A percentile compares a stretch with the other conserved stretches of the same genome.
phyloP scores from a whole-genome alignment of 2,329 filamentous ascomycete genomes.

The Coniosporium tulheliwenetii region DNA sequence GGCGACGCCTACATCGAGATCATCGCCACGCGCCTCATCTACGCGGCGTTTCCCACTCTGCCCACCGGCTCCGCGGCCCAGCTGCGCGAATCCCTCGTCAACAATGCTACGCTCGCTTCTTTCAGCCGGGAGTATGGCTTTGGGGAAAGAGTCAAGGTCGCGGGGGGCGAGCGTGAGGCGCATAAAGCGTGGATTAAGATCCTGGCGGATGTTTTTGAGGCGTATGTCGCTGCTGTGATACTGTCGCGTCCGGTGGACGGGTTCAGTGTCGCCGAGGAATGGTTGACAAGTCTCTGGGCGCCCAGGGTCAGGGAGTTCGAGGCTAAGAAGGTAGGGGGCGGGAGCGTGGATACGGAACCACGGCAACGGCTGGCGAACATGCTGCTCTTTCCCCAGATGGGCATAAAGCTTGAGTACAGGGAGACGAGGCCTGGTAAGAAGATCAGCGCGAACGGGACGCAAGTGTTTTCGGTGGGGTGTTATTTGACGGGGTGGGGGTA shows the following conservation, averaged over 20 bases:
- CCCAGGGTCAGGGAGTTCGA: slow-evolving; percentile 37
- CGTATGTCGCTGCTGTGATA: slow-evolving; percentile 70
- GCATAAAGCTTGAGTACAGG: slow-evolving; percentile 22
- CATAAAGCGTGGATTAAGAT: slow-evolving; percentile 39
- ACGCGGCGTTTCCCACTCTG: slow-evolving; percentile 50
- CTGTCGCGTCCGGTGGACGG: slow-evolving; percentile 51
- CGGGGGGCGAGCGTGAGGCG: slow-evolving; percentile 10
- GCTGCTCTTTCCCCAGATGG: slow-evolving; percentile 14
- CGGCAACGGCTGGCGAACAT: slow-evolving; percentile 7
- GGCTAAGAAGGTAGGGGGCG: slow-evolving; percentile 4
- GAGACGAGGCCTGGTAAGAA: slow-evolving; percentile 38
- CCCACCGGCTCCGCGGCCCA: slow-evolving; percentile 56
- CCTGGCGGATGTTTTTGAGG: slow-evolving; percentile 77
- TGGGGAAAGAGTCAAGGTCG: slow-evolving; percentile 44
- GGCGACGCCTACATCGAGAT: slow-evolving; percentile 78
- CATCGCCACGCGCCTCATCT: slow-evolving; percentile 61
- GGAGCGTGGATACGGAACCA: slow-evolving; percentile 20
- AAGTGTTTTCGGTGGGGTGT: slow-evolving; percentile 46
- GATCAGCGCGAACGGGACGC: slow-evolving; percentile 37
- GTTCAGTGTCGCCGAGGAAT: slow-evolving; percentile 43
- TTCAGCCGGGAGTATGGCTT: slow-evolving; percentile 60
- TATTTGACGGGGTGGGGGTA: slow-evolving; percentile 57
- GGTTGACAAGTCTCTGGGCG: slow-evolving; percentile 64
- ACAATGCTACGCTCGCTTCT: slow-evolving; percentile 59
- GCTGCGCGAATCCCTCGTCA: slow-evolving; percentile 62